Conservation (phyloP, 768 basidiomycete species). For the Porpolomopsis calyptriformis region DNA sequence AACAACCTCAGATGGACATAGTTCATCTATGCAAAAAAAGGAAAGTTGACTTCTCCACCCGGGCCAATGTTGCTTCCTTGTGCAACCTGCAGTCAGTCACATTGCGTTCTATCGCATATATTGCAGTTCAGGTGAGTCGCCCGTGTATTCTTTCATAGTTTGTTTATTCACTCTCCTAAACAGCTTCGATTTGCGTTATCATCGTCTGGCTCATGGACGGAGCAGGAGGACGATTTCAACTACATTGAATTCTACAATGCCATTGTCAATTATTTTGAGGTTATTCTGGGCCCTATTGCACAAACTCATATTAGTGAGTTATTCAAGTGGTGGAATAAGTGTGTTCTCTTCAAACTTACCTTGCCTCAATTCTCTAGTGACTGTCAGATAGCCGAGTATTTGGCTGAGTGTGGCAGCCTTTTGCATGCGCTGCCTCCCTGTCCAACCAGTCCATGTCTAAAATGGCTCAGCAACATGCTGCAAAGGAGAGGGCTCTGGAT, state of each 20-base stretch:
- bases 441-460: too few relatives aligned
- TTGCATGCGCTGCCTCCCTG: too few relatives aligned
- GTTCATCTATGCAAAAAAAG: neutral
- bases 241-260: neutral
- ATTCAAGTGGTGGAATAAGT: neutral
- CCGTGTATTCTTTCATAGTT: neutral
- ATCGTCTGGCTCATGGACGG: neutral
- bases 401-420: too few relatives aligned
- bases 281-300: neutral
- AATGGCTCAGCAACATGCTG: too few relatives aligned
- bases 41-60: neutral
- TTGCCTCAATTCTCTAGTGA: too few relatives aligned
- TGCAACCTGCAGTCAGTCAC: constrained; percentile 4
- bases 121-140: constrained; percentile 6
- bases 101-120: constrained; percentile 3
- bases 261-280: neutral
- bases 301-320: neutral
- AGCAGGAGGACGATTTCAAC: neutral
- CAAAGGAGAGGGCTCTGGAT: too few relatives aligned
- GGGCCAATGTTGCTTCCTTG: constrained; percentile 2
- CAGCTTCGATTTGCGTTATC: neutral
- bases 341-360: neutral
- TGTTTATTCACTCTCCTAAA: neutral
- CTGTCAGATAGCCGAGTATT: too few relatives aligned
- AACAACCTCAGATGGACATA: neutral